Evolutionary conservation across 306 rosid species (phyloP).

Genomic region (Lagenaria siceraria): DNA sequence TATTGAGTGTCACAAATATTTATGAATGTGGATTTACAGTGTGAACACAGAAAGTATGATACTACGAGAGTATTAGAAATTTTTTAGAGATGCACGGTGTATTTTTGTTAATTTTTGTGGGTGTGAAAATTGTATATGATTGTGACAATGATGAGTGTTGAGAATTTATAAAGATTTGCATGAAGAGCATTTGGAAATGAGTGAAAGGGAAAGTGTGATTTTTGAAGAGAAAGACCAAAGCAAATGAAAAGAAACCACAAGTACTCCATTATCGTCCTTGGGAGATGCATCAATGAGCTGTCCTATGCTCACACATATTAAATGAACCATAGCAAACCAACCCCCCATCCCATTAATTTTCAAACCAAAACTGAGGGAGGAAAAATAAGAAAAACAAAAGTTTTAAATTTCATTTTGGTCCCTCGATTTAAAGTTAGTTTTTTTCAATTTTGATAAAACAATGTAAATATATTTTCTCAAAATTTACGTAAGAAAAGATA

Average conservation of each 20-base stretch:
- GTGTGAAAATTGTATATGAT: neutral
- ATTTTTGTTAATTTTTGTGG: no score
- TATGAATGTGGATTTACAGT: no score
- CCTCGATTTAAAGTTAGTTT: no score
- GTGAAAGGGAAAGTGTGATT: neutral
- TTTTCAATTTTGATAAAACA: no score
- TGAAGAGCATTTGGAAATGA: neutral
- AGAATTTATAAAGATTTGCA: neutral
- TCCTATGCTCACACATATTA: neutral
- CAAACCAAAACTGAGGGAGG: neutral
- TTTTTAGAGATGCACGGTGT: no score
- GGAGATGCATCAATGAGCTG: constrained; percentile 6
- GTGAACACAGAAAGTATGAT: no score
- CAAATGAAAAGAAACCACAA: neutral
- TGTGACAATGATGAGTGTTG: neutral
- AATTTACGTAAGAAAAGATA: no score
- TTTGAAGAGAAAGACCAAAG: neutral
- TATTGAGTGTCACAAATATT: no score
- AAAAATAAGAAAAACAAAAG: no score
- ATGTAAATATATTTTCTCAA: no score
- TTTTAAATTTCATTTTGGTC: no score
- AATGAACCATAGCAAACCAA: neutral
- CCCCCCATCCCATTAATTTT: neutral
- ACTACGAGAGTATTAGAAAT: no score
- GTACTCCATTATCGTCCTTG: neutral